Base-by-base conservation (phyloP, 2,329 filamentous ascomycete species). In the Ustilaginoidea virens region DNA sequence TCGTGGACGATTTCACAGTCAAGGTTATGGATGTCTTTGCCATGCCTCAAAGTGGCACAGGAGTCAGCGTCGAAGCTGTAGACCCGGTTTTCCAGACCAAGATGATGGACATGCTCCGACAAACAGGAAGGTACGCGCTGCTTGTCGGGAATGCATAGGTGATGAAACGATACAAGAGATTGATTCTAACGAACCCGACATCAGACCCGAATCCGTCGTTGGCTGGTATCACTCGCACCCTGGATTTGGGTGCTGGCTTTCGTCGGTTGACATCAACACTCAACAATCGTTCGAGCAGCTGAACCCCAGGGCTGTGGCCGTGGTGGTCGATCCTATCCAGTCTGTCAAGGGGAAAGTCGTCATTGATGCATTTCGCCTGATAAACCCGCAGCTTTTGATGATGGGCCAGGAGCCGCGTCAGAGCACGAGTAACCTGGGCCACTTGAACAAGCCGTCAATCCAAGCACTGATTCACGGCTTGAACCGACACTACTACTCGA, bases 201-300 rank as follows among this genome's bases (percentile, higher is more conserved):
- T 12, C 42, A 93, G 86, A 53, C 86, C 86, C 35, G 90, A 98
- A 56, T 87, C 86, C 1, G 90, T 98, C 33, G 90, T 98, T 30
- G 90, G 90, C 55, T 98, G 90, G 90, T 98, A 98, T 60, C 90
- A 98, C 60, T 96, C 90, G 39, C 90, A 98, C 69, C 90, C 90
- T 28, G 90, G 90, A 44, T 98, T 98, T 52, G 90, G 90, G 45
- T 98, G 90, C 68, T 98, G 90, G 90, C 74, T 98, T 16, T 98
- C 90, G 2, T 92, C 81, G 12, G 90, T 98, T 51, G 90, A 98
- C 65, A 96, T 98, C 65, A 96, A 98, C 63, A 98, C 90, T 17
- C 90, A 98, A 53, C 90, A 98, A 58, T 94, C 86, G n/a, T 98
- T 98, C 56, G 90, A 98, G 61, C 90, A 96, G 60, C 74, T 98